phyloP scores from a whole-genome alignment of 129 eudicot genomes.

The Pulicaria dysenterica region DNA sequence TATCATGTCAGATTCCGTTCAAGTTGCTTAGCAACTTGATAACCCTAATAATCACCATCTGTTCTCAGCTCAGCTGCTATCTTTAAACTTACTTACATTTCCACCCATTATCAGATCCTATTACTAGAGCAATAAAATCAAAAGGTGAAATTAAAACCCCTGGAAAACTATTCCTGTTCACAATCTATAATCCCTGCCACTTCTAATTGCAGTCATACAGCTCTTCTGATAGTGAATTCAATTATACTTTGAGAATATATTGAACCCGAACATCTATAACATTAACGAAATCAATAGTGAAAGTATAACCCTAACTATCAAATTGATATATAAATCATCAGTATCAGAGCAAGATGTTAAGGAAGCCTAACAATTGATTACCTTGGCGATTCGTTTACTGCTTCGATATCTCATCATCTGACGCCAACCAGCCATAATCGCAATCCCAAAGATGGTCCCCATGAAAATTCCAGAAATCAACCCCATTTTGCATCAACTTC shows the following conservation, averaged over 20 bases:
- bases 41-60: constrained; percentile 2
- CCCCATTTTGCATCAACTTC: constrained; percentile 62
- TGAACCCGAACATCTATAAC: constrained; percentile 23
- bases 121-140: background rate
- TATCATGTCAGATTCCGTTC: constrained; percentile 1
- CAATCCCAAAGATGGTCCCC: constrained; percentile 84
- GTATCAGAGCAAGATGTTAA: background rate
- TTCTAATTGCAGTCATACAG: constrained; percentile 19
- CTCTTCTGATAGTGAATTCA: constrained; percentile 8
- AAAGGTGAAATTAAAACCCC: constrained; percentile 3
- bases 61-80: background rate
- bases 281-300: background rate
- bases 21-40: constrained; percentile 1
- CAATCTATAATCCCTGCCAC: constrained; percentile 15
- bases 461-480: constrained; percentile 79
- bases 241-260: constrained; percentile 2
- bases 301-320: constrained; percentile 17
- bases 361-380: constrained; percentile 23
- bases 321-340: background rate
- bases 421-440: constrained; percentile 91
- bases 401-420: constrained; percentile 81
- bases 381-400: constrained; percentile 83
- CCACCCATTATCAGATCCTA: constrained; percentile 7
- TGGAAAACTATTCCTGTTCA: constrained; percentile 8
- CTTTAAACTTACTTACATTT: constrained; percentile 4